Conservation (phyloP, 2,329 filamentous ascomycete genomes). For the Microcyclosporella mali region DNA sequence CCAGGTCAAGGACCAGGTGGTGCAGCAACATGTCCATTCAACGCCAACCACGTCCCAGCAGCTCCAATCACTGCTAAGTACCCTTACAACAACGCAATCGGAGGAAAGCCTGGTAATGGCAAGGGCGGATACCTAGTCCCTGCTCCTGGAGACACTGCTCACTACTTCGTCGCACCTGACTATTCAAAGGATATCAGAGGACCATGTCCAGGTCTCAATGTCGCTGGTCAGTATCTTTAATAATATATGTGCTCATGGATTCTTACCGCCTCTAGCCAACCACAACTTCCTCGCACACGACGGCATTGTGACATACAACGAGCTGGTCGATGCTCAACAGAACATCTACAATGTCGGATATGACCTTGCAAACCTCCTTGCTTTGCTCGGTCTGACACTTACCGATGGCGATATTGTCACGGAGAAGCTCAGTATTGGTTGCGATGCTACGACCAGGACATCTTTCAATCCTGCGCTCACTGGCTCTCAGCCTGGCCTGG, state of each 20-base stretch:
- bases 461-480: constrained; percentile 30
- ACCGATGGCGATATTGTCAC: constrained; percentile 40
- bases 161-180: constrained; percentile 34
- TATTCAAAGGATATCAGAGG: constrained; percentile 36
- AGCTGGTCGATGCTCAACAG: constrained; percentile 43
- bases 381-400: constrained; percentile 35
- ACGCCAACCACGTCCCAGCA: constrained; percentile 28
- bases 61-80: constrained; percentile 31
- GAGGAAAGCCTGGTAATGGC: constrained; percentile 38
- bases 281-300: constrained; percentile 41
- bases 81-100: constrained; percentile 36
- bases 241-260: too few species aligned
- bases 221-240: constrained; percentile 17
- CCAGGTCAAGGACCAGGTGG: constrained; percentile 24
- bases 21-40: constrained; percentile 32
- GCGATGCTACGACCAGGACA: constrained; percentile 40
- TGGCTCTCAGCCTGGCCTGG: constrained; percentile 38
- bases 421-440: constrained; percentile 41
- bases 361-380: constrained; percentile 37
- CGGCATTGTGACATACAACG: constrained; percentile 38
- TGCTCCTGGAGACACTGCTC: constrained; percentile 35
- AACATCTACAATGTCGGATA: constrained; percentile 43
- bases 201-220: constrained; percentile 39
- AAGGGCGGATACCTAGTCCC: constrained; percentile 42
- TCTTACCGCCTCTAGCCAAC: constrained; percentile 28